Evolutionary conservation across 164 flowering plant species (phyloP), one percentile per base, ranked within the genome.

Genomic region (Vitis rupestris): DNA sequence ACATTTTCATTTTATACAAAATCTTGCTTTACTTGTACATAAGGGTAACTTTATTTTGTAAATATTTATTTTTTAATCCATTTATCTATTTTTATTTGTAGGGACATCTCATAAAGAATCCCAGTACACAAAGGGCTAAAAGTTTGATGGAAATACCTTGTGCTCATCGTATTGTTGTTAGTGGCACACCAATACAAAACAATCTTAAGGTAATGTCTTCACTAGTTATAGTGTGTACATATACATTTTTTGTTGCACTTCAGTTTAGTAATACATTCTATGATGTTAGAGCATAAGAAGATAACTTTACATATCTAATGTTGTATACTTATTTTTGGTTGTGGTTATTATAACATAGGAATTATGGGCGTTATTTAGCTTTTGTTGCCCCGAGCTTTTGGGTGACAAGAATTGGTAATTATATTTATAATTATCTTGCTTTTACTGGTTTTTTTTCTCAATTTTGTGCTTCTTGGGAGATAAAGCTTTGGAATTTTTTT

Each of bases 31-130:
- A 56, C 10, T 49, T 54, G 37, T 61, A 44, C 29, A 10, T 37
- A 50, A 29, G 2, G 55, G 2, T 12, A n/a, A 69, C 49, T 29
- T 14, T 1, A 9, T 70, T 64, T 31, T 8, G 15, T 50, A 10
- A 44, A 52, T 17, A 47, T 17, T 31, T 9, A 15, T 3, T 59
- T 14, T 57, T 49, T 30, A 54, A 53, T 66, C 58, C 9, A 15
- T 67, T 51, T n/a, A 48, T 12, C 51, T 53, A 50, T 51, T 66
- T 76, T 29, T 15, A 61, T 47, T 56, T 66, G 52, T 67, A 96
- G 99, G 98, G 99, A 15, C 99, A 96, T 82, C 90, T 93, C 47
- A 90, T 96, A 77, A 96, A 96, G 82, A 96, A 96, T 71, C 99
- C 99, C n/a, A 85, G 87, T 73, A 96, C 99, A 37, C 97, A 96